Percentiles rank a stretch among this genome's conserved stretches.
phyloP scores from a whole-genome alignment of 139 green algal species.

The Ettlia oleoabundans region DNA sequence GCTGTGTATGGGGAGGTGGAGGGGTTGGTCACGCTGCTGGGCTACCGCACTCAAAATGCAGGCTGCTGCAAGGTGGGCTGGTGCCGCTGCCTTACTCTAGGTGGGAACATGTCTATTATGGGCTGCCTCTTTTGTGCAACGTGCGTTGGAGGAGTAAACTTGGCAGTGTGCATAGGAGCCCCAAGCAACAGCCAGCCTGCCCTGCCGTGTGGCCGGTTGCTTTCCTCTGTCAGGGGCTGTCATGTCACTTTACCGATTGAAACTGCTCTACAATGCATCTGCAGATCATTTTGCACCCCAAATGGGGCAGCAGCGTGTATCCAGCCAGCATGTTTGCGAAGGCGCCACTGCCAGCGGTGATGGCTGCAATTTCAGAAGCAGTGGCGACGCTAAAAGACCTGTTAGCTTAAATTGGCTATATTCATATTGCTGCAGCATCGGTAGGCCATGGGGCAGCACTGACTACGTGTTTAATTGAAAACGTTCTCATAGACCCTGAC shows the following conservation, averaged over 20 bases:
- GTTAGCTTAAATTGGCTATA: too few relatives aligned
- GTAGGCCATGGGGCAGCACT: too few relatives aligned
- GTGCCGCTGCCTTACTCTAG: neutral
- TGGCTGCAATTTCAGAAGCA: neutral
- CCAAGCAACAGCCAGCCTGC: too few relatives aligned
- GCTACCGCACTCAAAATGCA: slow-evolving; percentile 72
- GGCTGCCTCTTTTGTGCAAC: too few relatives aligned
- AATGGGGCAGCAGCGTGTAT: slow-evolving; percentile 92
- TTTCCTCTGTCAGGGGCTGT: neutral
- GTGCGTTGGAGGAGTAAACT: too few relatives aligned
- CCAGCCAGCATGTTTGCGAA: slow-evolving; percentile 91
- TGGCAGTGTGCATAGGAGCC: too few relatives aligned
- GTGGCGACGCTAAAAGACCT: slow-evolving; percentile 24
- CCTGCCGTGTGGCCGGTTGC: neutral
- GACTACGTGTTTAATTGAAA: too few relatives aligned
- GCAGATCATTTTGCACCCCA: slow-evolving; percentile 87
- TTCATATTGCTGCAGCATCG: too few relatives aligned
- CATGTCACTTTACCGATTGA: too few relatives aligned
- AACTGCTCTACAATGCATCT: too few relatives aligned
- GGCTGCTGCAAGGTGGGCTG: slow-evolving; percentile 80
- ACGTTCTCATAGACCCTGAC: too few relatives aligned
- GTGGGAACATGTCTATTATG: too few relatives aligned
- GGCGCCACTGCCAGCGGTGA: slow-evolving; percentile 53
- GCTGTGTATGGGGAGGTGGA: slow-evolving; percentile 91
- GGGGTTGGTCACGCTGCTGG: slow-evolving; percentile 67